Conservation (phyloP, 192 early-diverging fungal species). For the Coemansia pectinata region DNA sequence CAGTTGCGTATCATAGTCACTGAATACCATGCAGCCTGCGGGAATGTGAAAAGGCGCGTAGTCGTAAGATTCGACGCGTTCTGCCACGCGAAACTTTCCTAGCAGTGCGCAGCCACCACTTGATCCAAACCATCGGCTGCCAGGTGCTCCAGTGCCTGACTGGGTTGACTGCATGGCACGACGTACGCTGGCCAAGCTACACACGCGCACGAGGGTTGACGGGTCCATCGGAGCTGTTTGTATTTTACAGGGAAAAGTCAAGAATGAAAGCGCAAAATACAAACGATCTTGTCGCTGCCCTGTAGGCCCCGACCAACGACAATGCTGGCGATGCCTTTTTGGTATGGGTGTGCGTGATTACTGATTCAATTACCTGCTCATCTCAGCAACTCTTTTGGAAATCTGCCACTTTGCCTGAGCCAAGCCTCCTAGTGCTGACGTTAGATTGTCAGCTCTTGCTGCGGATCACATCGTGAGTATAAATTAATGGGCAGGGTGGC, state of each 20-base stretch:
- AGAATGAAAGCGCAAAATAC: background rate
- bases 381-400: no score
- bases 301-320: background rate
- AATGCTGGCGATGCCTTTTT: background rate
- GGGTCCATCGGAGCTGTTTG: slow-evolving; percentile 4
- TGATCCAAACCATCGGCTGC: slow-evolving; percentile 1
- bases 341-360: background rate
- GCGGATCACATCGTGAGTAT: no score
- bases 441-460: no score
- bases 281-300: background rate
- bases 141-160: background rate
- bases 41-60: slow-evolving; percentile 16
- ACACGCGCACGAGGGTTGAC: slow-evolving; percentile 15
- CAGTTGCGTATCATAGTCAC: background rate
- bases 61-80: slow-evolving; percentile 18
- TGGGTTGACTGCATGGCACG: background rate
- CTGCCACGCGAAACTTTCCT: slow-evolving; percentile 29
- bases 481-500: no score
- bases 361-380: background rate
- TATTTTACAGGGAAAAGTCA: background rate
- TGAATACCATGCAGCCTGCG: slow-evolving; percentile 24
- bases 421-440: no score
- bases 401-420: no score
- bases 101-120: slow-evolving; percentile 19
- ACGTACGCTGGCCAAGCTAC: slow-evolving; percentile 3